Base-by-base conservation (phyloP, 345 rosid genomes). In the Clarkia xantiana region DNA sequence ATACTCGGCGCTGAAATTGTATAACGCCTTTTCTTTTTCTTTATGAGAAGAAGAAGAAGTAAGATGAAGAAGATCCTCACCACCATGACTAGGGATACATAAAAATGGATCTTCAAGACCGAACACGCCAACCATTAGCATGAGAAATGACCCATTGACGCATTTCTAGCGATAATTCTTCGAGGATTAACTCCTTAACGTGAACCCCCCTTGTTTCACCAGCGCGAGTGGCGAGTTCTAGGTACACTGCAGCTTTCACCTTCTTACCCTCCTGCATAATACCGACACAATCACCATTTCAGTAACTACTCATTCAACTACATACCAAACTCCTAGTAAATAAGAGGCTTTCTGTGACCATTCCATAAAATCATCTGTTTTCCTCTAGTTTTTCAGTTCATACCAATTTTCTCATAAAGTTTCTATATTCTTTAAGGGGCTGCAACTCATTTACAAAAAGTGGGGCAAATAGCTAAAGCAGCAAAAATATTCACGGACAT, bases 181-280 rank as follows among this genome's bases (percentile, higher is more conserved):
- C 81, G 29, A 79, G 76, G 56, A 80, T 62, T 12, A 74, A 87
- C 47, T 70, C 74, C 64, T 81, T 91, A 18, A 91, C 76, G 61
- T 72, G 90, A 55, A 49, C 49, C 0, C 96, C 98, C 20, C 85
- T 82, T 2, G 71, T 70, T 71, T 81, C 90, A 1, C 96, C 98
- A 54, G 87, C 80, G 1, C 82, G 85, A 36, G 84, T 68, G 7
- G 96, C 98, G 15, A 91, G 93, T 66, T 91, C 98, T 43, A 91
- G 75, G 74, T 91, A 91, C 14, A 81, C 61, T 9, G 71, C 80
- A 25, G 98, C 76, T 68, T 84, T 76, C 75, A 75, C 47, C 84
- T 76, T 67, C 44, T 71, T 89, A 38, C 93, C 81, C 70, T 78
- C 89, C 98, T 86, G 81, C 65, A 53, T 29, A 29, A 29, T 5